Base-by-base conservation (phyloP, 2,329 filamentous ascomycete genomes). In the Epichloe gansuensis region DNA sequence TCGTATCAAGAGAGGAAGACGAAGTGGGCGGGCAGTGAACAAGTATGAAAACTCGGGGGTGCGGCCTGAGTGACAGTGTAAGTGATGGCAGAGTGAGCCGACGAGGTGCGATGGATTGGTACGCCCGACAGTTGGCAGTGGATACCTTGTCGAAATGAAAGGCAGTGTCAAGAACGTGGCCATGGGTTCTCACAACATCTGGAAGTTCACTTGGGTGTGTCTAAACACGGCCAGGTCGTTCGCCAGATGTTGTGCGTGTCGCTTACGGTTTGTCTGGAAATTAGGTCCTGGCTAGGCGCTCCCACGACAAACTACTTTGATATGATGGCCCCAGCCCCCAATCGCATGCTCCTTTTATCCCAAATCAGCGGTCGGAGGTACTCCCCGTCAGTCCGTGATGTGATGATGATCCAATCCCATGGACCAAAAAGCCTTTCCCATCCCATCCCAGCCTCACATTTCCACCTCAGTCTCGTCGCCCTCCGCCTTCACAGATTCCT, bases 401-500 rank as follows among this genome's bases (percentile, higher is more conserved):
- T 31, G 8, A 31, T 9, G 8, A 8, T 11, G 8, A 31, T 47
- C 8, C 13, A 46, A 46, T 35, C 28, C 6, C 44, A 17, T 17
- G 8, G 1, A 28, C 7, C 25, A 35, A 46, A 31, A 9, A 23
- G 9, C 9, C 21, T 5, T 9, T 9, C 1, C 21, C 35, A 15
- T 3, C 21, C 12, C n/a, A n/a, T n/a, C 21, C 5, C 34, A 38
- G 13, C 57, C 11, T 56, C 53, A 31, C 15, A 62, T 58, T 8
- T 48, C 17, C 23, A 9, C 41, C 44, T 35, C 35, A 12, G 7
- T 48, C 28, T 46, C 35, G 48, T 58, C 53, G 21, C 17, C 34
- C 34, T 60, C 59, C 5, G 55, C 55, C 23, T 63, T 43, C 25
- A 11, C 59, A 12, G 25, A 37, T 13, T 50, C 52, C 3, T 50